Conservation (phyloP, 1,284 basidiomycete genomes). For the Puccinia horiana region DNA sequence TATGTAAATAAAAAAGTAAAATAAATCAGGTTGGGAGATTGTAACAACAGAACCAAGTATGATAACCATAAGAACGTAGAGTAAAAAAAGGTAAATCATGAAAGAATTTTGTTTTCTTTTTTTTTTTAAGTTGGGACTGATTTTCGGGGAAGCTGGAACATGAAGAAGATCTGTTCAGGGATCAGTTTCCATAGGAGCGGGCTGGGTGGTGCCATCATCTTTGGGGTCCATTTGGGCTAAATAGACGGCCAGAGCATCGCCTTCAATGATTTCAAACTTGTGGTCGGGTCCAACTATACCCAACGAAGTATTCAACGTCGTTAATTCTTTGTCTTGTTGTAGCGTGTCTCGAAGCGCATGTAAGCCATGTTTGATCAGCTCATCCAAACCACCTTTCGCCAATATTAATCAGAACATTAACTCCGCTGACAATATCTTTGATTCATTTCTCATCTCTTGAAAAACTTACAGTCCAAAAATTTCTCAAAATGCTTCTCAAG, state of each 20-base stretch:
- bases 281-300: conserved; percentile 67
- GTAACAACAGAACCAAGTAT: conserved; percentile 11
- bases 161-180: conserved; percentile 3
- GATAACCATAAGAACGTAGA: not conserved
- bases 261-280: conserved; percentile 48
- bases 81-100: not conserved
- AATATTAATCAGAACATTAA: not conserved
- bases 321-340: conserved; percentile 94
- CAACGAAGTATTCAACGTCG: conserved; percentile 84
- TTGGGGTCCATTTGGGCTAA: conserved; percentile 47
- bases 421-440: not conserved
- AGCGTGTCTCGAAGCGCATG: conserved; percentile 90
- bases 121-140: not conserved
- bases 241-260: conserved; percentile 25
- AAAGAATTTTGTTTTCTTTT: not conserved
- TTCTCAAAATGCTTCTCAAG: conserved; percentile 88
- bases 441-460: conserved; percentile 56
- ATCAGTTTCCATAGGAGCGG: conserved; percentile 48
- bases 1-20: not conserved
- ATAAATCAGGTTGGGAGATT: conserved; percentile 1
- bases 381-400: conserved; percentile 70
- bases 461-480: conserved; percentile 74
- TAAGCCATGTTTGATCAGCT: conserved; percentile 84
- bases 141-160: not conserved
- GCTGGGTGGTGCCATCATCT: conserved; percentile 36